Base-by-base conservation (phyloP, 495 filamentous ascomycete genomes). In the Penicillium mononematosum region DNA sequence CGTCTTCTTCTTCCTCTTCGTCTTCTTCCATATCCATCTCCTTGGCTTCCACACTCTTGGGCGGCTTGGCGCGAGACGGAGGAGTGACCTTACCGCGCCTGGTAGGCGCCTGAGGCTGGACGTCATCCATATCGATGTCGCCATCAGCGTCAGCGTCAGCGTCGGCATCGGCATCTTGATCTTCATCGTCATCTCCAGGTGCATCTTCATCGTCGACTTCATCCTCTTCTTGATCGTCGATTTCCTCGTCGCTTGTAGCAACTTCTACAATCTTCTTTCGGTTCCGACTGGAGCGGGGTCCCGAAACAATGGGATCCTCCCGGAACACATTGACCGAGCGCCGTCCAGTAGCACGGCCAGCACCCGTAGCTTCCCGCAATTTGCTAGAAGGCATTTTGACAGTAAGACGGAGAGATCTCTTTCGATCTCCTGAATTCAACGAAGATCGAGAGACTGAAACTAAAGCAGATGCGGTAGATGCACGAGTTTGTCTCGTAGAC, bases 381-480 rank as follows among this genome's bases (percentile, higher is more conserved):
- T 90, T 94, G 75, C 80, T 88, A 31, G 90, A 83, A 6, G 90
- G 85, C 65, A 93, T 86, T 76, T 91, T 96, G 62, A 96, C 85
- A 29, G 88, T 95, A 46, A 96, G 76, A 68, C 84, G 83, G 52
- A 93, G 82, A 56, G 88, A 86, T 70, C 81, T 83, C 58, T 76
- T 78, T 38, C 75, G 74, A 57, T 83, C 81, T 64, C 79, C 81
- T 51, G 83, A 82, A 16, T 77, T 77, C 36, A 82, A 74, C 29
- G 77, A 72, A 53, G 78, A 82, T 69, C 81, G 82, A 61, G 81
- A 78, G 48, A 84, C 74, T 20, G 83, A 83, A 32, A 78, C 69
- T 39, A 73, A 68, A 12, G 68, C 59, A 42, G 63, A 31, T 19
- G 25, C 60, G 47, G 69, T 59, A 58, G 69, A 60, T 48, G 70